These are phyloP conservation scores for Fusarium secorum DNA, from an alignment of 2,329 filamentous ascomycete genomes.

Conservation along the genomic window DNA sequence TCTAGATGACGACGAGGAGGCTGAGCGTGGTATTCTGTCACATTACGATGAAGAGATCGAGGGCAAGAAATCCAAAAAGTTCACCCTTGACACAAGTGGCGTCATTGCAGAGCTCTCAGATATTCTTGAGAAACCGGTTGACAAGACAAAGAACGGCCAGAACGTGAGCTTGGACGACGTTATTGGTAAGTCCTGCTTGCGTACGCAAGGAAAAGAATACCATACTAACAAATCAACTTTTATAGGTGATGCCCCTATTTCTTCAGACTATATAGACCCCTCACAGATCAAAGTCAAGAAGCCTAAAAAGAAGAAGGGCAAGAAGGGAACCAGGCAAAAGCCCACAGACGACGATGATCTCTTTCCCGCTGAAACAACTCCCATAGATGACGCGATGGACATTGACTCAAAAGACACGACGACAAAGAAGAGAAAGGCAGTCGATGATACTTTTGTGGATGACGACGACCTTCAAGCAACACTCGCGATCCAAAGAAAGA, in stretches of 20 bases:
- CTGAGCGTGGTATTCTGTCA: constrained; percentile 73
- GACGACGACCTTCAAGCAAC: constrained; percentile 92
- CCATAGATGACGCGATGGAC: constrained; percentile 70
- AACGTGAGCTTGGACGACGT: constrained; percentile 84
- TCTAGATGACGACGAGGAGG: constrained; percentile 72
- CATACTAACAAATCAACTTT: constrained; percentile 13
- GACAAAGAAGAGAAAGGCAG: constrained; percentile 67
- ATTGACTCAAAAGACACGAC: constrained; percentile 66
- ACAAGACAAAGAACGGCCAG: constrained; percentile 69
- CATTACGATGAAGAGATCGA: constrained; percentile 97
- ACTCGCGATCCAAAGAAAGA: constrained; percentile 81
- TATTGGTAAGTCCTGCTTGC: constrained; percentile 51
- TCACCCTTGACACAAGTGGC: constrained; percentile 84
- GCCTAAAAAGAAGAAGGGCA: constrained; percentile 90
- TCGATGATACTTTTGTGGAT: constrained; percentile 78
- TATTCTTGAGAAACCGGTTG: constrained; percentile 59
- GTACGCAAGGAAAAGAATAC: background rate
- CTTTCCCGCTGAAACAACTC: constrained; percentile 53
- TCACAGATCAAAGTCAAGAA: constrained; percentile 94
- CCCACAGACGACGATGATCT: constrained; percentile 70
- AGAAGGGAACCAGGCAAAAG: constrained; percentile 78
- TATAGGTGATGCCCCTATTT: constrained; percentile 45
- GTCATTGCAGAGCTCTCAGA: constrained; percentile 70
- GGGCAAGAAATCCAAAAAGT: constrained; percentile 86
- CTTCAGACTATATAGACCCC: constrained; percentile 88